Evolutionary conservation across 176 grass and related monocot genomes (phyloP), one percentile per base, ranked within the genome.

Genomic region (Secale cereale): DNA sequence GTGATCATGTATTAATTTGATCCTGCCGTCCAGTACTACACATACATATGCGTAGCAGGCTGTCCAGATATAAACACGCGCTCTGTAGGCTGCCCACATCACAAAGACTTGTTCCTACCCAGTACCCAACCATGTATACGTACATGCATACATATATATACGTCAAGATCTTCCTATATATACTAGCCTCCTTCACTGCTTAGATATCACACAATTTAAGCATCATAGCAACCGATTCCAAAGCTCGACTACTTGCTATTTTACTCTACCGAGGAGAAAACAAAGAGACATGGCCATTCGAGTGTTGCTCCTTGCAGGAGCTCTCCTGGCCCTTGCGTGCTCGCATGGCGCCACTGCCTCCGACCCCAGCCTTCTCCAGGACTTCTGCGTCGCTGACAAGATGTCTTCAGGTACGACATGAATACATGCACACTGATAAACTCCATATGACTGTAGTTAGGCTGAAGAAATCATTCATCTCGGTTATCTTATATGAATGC

Each of bases 351-450:
- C 33, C 50, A 72, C 59, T 1, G 67, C 80, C 16, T 82, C 67
- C 12, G 66, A 82, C 71, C 80, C 80, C 0, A 72, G 66, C 66
- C 66, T 14, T 60, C 80, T 82, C 6, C 80, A 72, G 67, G 67
- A 82, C 16, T 52, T 52, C 48, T 52, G 48, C 48, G 48, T 52
- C 1, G 48, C 48, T 5, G 48, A 52, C 48, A 52, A 57, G 46
- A 57, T 0, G 4, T 82, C 79, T 37, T 2, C 6, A 82, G 79
- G 79, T 81, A 28, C 11, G 12, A 14, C 5, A 19, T 6, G 48
- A 15, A 52, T 4, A 17, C 48, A 19, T 6, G 48, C 48, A 52
- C 5, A 17, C 48, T 52, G 1, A 6, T 7, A 46, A 15, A 6
- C 48, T 52, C 14, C 27, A 7, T 28, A 2, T 12, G 30, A 16